Base-by-base conservation (phyloP, 208 protist genomes). In the Leishmania turanica region DNA sequence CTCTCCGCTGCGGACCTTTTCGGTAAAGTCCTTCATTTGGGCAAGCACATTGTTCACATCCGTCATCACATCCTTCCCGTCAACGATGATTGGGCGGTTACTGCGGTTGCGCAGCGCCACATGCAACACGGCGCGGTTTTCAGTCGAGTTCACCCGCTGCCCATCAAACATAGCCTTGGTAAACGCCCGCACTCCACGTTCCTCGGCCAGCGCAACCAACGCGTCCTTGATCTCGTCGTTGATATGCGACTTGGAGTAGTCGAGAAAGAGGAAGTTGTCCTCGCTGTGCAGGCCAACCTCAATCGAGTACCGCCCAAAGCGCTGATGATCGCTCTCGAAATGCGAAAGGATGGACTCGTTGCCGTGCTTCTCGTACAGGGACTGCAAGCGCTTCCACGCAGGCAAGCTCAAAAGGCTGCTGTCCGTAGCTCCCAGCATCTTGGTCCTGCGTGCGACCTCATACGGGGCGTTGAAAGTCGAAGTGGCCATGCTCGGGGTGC, bases 161-260 rank as follows among this genome's bases (percentile, higher is more conserved):
- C 98, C 99, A 40, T 66, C 84, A 74, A 99, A 99, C 90, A 99
- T 92, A 40, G 95, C 83, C 80, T 96, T 89, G 31, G 87, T 76
- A 79, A 95, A 93, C 7, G 87, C 85, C 19, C 90, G 90, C 70
- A 98, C 91, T 31, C 93, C 90, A n/a, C 90, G 82, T 70, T 95
- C 88, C 65, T 98, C 90, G 19, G 95, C 96, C 7, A 99, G 83
- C 24, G 88, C 84, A 42, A 97, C 53, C 4, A 99, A 88, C 1
- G 97, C 91, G 53, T 89, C 81, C 77, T 98, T 91, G 13, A 99
- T 96, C 84, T 99, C 93, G 66, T 99, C 96, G 62, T 93, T 98
- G 79, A 99, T 95, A 68, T 95, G 87, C 62, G 99, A 97, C 84
- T 99, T 99, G 60, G 95, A 99, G 82, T 98, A 99, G 89, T 99